phyloP scores from a whole-genome alignment of 2,329 filamentous ascomycete species.

The Fusarium begoniae region DNA sequence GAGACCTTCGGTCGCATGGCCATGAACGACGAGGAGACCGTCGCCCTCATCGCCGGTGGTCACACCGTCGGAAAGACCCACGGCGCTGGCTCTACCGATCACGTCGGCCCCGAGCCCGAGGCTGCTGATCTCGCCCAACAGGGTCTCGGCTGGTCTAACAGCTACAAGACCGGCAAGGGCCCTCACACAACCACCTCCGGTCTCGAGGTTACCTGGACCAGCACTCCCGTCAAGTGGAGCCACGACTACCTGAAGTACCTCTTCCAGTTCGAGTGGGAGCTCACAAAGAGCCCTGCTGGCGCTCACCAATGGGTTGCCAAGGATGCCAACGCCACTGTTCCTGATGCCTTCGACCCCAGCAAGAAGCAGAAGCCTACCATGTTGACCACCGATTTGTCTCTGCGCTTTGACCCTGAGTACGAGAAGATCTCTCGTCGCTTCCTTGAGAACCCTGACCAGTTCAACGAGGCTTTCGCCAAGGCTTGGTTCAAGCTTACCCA shows the following conservation, averaged over 20 bases:
- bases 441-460: slow-evolving; percentile 73
- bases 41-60: slow-evolving; percentile 80
- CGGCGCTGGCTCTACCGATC: slow-evolving; percentile 55
- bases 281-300: slow-evolving; percentile 78
- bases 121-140: slow-evolving; percentile 71
- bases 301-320: slow-evolving; percentile 82
- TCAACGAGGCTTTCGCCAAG: slow-evolving; percentile 74
- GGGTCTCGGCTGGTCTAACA: slow-evolving; percentile 78
- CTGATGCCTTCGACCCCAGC: slow-evolving; percentile 51
- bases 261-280: slow-evolving; percentile 82
- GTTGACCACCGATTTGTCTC: slow-evolving; percentile 57
- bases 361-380: slow-evolving; percentile 33
- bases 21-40: slow-evolving; percentile 85
- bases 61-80: slow-evolving; percentile 88
- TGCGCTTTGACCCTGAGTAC: slow-evolving; percentile 77
- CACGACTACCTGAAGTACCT: slow-evolving; percentile 79
- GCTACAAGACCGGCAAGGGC: slow-evolving; percentile 72
- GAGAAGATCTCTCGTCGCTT: slow-evolving; percentile 80
- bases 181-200: slow-evolving; percentile 78
- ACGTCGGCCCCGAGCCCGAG: slow-evolving; percentile 74
- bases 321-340: slow-evolving; percentile 39
- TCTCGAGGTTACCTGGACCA: slow-evolving; percentile 83
- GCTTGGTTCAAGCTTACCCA: slow-evolving; percentile 88
- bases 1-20: slow-evolving; percentile 81
- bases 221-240: slow-evolving; percentile 72